phyloP scores from a whole-genome alignment of 2,329 filamentous ascomycete species.

The Ophiosphaerella narmari region DNA sequence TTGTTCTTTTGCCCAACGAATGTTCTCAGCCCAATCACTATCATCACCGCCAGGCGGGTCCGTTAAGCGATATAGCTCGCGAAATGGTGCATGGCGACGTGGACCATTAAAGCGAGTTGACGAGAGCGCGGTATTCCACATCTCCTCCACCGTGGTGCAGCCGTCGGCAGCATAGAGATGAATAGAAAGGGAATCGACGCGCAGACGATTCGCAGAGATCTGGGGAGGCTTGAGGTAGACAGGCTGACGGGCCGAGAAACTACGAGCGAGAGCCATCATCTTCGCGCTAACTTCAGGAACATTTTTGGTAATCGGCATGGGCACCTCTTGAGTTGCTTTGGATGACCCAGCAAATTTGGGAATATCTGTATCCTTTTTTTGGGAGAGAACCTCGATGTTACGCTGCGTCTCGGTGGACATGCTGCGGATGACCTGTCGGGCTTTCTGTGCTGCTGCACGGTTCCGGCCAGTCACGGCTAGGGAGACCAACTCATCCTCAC shows the following conservation, averaged over 20 bases:
- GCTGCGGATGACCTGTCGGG: constrained; percentile 14
- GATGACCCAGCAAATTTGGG: neutral
- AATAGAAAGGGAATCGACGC: constrained; percentile 20
- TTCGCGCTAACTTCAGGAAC: constrained; percentile 4
- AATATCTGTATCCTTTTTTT: neutral
- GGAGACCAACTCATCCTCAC: neutral
- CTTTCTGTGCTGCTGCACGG: constrained; percentile 15
- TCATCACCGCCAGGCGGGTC: constrained; percentile 17
- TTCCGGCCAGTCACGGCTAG: neutral
- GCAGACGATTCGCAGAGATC: constrained; percentile 20
- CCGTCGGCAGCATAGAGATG: constrained; percentile 20
- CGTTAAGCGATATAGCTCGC: constrained; percentile 31
- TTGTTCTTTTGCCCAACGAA: constrained; percentile 41
- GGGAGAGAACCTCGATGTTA: constrained; percentile 1
- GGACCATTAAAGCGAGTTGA: constrained; percentile 24
- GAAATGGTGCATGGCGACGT: constrained; percentile 24
- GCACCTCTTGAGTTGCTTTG: neutral
- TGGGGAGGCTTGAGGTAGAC: constrained; percentile 18
- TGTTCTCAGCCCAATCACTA: constrained; percentile 40
- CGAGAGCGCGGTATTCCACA: constrained; percentile 20
- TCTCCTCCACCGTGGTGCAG: constrained; percentile 2
- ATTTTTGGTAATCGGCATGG: neutral
- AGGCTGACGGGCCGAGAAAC: constrained; percentile 9
- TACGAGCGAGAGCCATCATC: constrained; percentile 9
- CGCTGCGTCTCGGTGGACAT: constrained; percentile 5